phyloP scores from a whole-genome alignment of 1,284 basidiomycete species.

The Pseudozyma tsukubaensis region DNA sequence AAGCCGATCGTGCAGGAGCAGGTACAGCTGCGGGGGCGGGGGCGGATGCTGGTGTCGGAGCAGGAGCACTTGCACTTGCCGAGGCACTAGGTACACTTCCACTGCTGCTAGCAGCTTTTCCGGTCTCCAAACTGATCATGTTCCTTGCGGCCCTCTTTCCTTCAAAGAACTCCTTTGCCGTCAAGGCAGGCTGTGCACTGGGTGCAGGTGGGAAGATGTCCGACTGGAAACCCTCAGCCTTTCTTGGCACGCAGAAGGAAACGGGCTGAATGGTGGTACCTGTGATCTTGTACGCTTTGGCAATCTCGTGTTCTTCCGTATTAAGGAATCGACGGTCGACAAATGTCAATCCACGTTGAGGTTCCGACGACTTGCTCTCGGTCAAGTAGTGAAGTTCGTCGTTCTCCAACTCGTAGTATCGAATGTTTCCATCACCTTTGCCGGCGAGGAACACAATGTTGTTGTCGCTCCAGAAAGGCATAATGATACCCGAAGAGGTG shows the following conservation, averaged over 20 bases:
- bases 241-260: constrained; percentile 91
- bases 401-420: constrained; percentile 87
- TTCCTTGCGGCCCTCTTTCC: constrained; percentile 75
- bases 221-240: constrained; percentile 88
- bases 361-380: constrained; percentile 90
- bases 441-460: constrained; percentile 83
- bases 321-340: constrained; percentile 88
- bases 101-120: constrained; percentile 20
- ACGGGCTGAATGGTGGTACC: constrained; percentile 84
- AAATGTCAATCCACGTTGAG: constrained; percentile 96
- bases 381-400: constrained; percentile 77
- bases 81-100: constrained; percentile 23
- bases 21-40: constrained; percentile 24
- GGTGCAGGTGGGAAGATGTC: constrained; percentile 94
- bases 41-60: constrained; percentile 9
- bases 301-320: constrained; percentile 92
- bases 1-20: constrained; percentile 24
- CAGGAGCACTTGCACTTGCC: not conserved
- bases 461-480: constrained; percentile 95
- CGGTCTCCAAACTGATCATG: constrained; percentile 72
- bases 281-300: constrained; percentile 90
- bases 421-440: constrained; percentile 70
- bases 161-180: constrained; percentile 84
- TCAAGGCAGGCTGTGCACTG: constrained; percentile 81
- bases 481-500: constrained; percentile 81